Conservation (phyloP, 2,329 filamentous ascomycete species). For the Ceratocystis diversiconidia region DNA sequence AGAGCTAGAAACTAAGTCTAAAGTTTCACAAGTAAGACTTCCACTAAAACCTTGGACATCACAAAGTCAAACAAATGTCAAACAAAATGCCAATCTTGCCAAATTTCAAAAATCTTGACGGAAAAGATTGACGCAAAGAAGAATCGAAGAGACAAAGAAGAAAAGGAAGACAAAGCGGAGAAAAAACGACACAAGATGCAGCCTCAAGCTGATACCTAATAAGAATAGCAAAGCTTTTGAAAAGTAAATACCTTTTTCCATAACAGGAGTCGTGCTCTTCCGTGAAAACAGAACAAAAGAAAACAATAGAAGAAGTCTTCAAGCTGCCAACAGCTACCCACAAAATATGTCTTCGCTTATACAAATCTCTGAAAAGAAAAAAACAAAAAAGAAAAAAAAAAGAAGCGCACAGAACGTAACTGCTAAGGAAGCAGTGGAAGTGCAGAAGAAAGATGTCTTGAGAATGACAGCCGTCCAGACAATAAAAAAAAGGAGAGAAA, state of each 20-base stretch:
- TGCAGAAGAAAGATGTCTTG: background rate
- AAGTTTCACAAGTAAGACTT: background rate
- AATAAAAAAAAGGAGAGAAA: constrained; percentile 5
- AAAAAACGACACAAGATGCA: constrained; percentile 6
- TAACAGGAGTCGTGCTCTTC: constrained; percentile 5
- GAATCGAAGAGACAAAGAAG: constrained; percentile 7
- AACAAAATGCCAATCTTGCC: constrained; percentile 2
- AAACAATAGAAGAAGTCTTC: background rate
- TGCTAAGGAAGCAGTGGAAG: background rate
- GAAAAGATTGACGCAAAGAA: constrained; percentile 6
- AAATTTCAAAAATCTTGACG: background rate
- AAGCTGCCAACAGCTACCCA: background rate
- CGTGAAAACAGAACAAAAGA: background rate
- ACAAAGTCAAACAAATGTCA: constrained; percentile 10
- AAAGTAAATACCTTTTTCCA: background rate
- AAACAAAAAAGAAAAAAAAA: background rate
- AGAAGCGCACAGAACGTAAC: background rate
- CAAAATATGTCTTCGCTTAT: background rate
- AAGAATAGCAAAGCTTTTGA: constrained; percentile 7
- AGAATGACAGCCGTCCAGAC: background rate
- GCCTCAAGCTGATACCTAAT: background rate
- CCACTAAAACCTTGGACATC: background rate
- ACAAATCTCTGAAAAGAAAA: background rate
- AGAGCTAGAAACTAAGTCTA: background rate
- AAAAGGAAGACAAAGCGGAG: constrained; percentile 3